Percentiles rank a stretch among this genome's conserved stretches.
These are phyloP conservation scores for Tetragonia tetragonoides DNA, from an alignment of 148 eudicot genomes.

Conservation along the genomic window DNA sequence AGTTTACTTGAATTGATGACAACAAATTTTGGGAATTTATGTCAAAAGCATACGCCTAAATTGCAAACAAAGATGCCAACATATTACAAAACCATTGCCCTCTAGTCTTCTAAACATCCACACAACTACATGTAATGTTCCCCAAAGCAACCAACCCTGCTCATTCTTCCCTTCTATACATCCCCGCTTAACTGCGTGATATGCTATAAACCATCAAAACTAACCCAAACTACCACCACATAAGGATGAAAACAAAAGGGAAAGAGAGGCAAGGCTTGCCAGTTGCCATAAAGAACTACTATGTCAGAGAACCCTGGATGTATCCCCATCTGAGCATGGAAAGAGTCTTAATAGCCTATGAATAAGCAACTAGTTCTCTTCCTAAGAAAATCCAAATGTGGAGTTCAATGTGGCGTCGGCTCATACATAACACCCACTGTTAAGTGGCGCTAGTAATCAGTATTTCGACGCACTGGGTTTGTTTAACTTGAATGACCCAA, in stretches of 20 bases:
- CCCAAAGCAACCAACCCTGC: not conserved
- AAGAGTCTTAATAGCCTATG: not conserved
- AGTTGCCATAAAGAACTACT: not conserved
- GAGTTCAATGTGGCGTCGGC: conserved; percentile 26
- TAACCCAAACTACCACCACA: not conserved
- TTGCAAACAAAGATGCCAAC: not conserved
- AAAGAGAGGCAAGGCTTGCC: not conserved
- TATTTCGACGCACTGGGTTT: conserved; percentile 24
- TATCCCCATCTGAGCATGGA: conserved; percentile 4
- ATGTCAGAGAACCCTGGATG: not conserved
- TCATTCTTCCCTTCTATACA: not conserved
- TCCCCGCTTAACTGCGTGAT: not conserved
- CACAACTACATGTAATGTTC: not conserved
- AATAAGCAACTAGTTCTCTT: not conserved
- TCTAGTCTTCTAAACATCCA: not conserved
- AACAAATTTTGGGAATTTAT: not conserved
- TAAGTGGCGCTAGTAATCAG: conserved; percentile 28
- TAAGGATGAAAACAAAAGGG: not conserved
- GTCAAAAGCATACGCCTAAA: not conserved
- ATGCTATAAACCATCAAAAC: not conserved
- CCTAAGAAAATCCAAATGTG: not conserved
- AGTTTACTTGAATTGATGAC: not conserved
- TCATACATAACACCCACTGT: conserved; percentile 27
- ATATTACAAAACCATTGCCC: too few species aligned
- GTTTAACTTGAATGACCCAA: too few species aligned